These are phyloP conservation scores for Beta corolliflora DNA, from an alignment of 179 eudicot genomes.

Conservation along the genomic window DNA sequence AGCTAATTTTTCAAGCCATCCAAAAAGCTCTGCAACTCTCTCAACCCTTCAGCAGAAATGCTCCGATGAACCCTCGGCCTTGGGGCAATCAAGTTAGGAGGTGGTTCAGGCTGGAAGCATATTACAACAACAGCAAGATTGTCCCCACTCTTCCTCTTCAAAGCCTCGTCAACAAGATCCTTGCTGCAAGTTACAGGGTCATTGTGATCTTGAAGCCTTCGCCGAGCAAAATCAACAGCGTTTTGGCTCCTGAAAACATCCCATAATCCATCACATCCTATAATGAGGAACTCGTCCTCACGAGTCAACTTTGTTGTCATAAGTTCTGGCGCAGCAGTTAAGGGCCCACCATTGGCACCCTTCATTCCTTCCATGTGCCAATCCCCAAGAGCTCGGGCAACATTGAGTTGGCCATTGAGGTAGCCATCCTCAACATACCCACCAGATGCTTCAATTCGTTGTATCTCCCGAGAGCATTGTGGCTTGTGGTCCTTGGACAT, in stretches of 20 bases:
- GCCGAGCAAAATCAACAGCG: constrained; percentile 89
- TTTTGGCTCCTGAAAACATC: constrained; percentile 94
- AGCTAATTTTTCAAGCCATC: constrained; percentile 55
- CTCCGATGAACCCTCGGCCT: constrained; percentile 76
- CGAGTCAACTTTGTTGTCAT: constrained; percentile 58
- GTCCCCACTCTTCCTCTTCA: constrained; percentile 85
- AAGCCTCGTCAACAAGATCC: constrained; percentile 79
- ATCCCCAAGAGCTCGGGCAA: constrained; percentile 92
- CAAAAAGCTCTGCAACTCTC: constrained; percentile 80
- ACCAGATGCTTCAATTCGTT: constrained; percentile 82
- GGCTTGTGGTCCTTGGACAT: constrained; percentile 96
- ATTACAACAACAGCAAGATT: constrained; percentile 79
- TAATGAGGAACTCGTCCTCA: constrained; percentile 87
- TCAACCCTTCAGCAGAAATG: constrained; percentile 84
- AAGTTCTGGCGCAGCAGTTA: constrained; percentile 80
- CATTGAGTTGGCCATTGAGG: constrained; percentile 86
- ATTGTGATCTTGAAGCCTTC: constrained; percentile 84
- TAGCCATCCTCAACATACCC: constrained; percentile 84
- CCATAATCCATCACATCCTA: constrained; percentile 98
- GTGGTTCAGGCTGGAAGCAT: constrained; percentile 69
- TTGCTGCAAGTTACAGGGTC: constrained; percentile 74
- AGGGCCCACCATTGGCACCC: constrained; percentile 61
- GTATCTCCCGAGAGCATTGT: constrained; percentile 52
- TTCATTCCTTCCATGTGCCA: constrained; percentile 97
- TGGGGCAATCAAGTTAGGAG: constrained; percentile 70